These are phyloP conservation scores for Hydnomerulius pinastri DNA, from an alignment of 768 basidiomycete species.

Conservation along the genomic window DNA sequence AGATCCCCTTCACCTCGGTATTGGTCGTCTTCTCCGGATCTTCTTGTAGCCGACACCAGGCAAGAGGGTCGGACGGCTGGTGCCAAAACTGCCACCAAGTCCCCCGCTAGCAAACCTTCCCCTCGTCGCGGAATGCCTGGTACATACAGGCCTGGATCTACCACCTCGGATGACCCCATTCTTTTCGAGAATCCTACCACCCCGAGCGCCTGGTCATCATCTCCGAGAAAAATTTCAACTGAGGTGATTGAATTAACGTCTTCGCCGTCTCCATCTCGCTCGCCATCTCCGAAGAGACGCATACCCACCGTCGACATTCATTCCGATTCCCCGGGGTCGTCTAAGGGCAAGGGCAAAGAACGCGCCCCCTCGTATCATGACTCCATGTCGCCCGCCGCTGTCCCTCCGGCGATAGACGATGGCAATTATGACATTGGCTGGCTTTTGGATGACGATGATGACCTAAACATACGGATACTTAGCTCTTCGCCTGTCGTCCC, in stretches of 20 bases:
- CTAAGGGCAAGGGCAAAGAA: conserved; percentile 14
- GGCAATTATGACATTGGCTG: conserved; percentile 55
- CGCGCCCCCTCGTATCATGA: conserved; percentile 1
- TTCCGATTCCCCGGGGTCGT: background rate
- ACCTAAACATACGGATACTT: conserved; percentile 52
- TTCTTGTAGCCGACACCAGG: background rate
- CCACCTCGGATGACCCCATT: background rate
- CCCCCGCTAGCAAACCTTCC: background rate
- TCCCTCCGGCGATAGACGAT: background rate
- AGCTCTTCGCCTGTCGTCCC: conserved; percentile 47
- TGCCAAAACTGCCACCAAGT: too few relatives aligned
- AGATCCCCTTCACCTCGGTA: conserved; percentile 7
- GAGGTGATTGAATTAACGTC: conserved; percentile 36
- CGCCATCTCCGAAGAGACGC: conserved; percentile 12
- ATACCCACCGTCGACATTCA: background rate
- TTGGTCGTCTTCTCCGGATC: conserved; percentile 17
- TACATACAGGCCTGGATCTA: background rate
- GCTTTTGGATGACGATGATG: conserved; percentile 69
- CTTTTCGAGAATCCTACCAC: conserved; percentile 3
- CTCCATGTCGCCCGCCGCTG: background rate
- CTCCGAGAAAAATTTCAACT: conserved; percentile 24
- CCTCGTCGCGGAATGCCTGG: background rate
- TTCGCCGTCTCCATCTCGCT: conserved; percentile 27
- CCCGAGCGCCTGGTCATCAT: conserved; percentile 13
- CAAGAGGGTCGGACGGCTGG: background rate